A percentile compares a stretch with the other conserved stretches of the same genome.
These are phyloP conservation scores for Urtica urens DNA, from an alignment of 306 rosid genomes.

Conservation along the genomic window DNA sequence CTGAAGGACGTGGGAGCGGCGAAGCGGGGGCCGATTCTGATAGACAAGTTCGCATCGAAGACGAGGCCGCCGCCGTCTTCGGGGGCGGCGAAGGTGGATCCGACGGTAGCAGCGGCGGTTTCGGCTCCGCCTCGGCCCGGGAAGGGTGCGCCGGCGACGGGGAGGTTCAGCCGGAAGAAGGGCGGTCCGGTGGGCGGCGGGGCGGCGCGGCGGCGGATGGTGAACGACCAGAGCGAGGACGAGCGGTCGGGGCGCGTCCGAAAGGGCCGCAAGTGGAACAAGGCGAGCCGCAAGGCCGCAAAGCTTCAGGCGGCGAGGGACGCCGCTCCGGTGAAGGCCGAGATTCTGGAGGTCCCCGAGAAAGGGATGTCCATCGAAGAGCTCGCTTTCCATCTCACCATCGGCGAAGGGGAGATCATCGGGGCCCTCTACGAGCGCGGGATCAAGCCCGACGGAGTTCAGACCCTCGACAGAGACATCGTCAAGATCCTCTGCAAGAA, in stretches of 20 bases:
- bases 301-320: constrained; percentile 92
- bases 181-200: constrained; percentile 44
- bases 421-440: constrained; percentile 77
- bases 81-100: constrained; percentile 52
- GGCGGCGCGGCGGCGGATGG: constrained; percentile 52
- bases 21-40: constrained; percentile 76
- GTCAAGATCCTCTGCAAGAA: constrained; percentile 91
- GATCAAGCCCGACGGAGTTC: constrained; percentile 95
- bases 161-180: constrained; percentile 57
- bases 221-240: constrained; percentile 40
- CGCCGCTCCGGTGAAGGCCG: constrained; percentile 96
- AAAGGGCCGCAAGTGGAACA: constrained; percentile 97
- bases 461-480: constrained; percentile 77
- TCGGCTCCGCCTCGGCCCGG: constrained; percentile 69
- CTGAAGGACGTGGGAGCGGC: constrained; percentile 74
- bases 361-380: constrained; percentile 83
- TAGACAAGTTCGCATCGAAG: constrained; percentile 84
- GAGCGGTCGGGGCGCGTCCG: constrained; percentile 57
- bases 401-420: constrained; percentile 78
- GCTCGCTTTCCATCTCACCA: constrained; percentile 63
- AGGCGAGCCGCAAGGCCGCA: constrained; percentile 96
- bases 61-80: no score
- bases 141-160: constrained; percentile 56
- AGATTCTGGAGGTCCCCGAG: constrained; percentile 77
- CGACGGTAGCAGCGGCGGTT: constrained; percentile 56